phyloP scores from a whole-genome alignment of 2,329 filamentous ascomycete species.

The Phialemoniopsis sp. region DNA sequence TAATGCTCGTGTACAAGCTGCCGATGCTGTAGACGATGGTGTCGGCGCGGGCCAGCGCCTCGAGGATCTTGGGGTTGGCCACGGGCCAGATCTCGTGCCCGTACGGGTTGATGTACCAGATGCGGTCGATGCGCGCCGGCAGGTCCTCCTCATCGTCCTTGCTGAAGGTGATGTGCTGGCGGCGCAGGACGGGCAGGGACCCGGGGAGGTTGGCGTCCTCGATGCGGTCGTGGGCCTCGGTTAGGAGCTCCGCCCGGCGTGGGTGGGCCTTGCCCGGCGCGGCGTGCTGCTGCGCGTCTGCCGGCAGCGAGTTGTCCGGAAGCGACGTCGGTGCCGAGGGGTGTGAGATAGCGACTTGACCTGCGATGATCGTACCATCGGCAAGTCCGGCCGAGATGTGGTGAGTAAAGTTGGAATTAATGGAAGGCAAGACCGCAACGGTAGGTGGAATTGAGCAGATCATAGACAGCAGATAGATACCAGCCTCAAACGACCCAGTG shows the following conservation, averaged over 20 bases:
- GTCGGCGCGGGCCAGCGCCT: constrained; percentile 59
- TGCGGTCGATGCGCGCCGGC: constrained; percentile 68
- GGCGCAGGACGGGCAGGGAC: constrained; percentile 72
- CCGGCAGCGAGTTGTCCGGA: constrained; percentile 22
- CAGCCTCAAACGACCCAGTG: constrained; percentile 86
- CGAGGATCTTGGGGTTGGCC: constrained; percentile 76
- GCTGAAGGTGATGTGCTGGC: constrained; percentile 77
- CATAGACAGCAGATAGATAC: constrained; percentile 83
- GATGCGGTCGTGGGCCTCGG: constrained; percentile 56
- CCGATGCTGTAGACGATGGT: constrained; percentile 89
- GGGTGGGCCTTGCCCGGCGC: constrained; percentile 11
- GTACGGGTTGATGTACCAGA: constrained; percentile 99
- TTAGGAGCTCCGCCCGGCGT: constrained; percentile 34
- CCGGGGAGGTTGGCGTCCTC: constrained; percentile 82
- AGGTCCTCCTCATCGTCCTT: constrained; percentile 75
- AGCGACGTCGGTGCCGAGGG: constrained; percentile 63
- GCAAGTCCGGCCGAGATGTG: constrained; percentile 83
- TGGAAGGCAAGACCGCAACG: constrained; percentile 78
- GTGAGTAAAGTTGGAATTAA: constrained; percentile 93
- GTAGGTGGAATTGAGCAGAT: constrained; percentile 79
- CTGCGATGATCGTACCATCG: constrained; percentile 75
- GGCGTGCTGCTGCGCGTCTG: constrained; percentile 6
- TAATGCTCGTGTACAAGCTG: constrained; percentile 85
- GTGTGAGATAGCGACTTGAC: constrained; percentile 90
- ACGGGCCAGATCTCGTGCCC: constrained; percentile 90